Evolutionary conservation across 345 rosid species (phyloP), one percentile per base, ranked within the genome.

Genomic region (Moricandia moricandioides): DNA sequence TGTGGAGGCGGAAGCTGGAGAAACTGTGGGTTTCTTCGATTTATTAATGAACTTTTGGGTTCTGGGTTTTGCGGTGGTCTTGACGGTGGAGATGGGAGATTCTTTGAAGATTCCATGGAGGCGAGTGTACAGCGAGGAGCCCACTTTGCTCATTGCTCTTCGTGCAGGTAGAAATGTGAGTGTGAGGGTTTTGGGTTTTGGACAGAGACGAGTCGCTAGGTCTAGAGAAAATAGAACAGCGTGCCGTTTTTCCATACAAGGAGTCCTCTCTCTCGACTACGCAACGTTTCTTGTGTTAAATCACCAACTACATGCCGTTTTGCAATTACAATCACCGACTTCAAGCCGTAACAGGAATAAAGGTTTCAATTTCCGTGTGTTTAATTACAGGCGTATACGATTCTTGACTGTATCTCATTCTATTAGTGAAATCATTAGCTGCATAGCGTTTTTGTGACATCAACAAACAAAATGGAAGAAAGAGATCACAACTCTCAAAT

Each of bases 31-130:
- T 21, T 16, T 40, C 60, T 78, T 78, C 9, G 72, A 14, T 52
- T 78, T 72, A 8, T n/a, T 43, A 24, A 70, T 40, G 65, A 78
- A 43, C 49, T 73, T 78, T 34, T 37, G 49, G 47, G 8, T 24
- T 61, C 8, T 68, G n/a, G 68, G 33, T 47, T 57, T 70, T 1
- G 75, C 16, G 63, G 73, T 17, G 63, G 73, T 26, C 12, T 72
- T 69, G 39, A 54, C 58, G 5, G 72, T 43, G 68, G 79, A 70
- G 65, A 62, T 13, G 6, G 61, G 7, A 30, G 82, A 1, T 26
- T 79, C 60, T 45, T 79, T 75, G 7, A 85, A 75, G 43, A 82
- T 65, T 45, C 84, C 85, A 62, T 9, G 72, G 51, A 86, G 80
- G 71, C 84, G 82, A 75, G 78, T 83, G 69, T 40, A 63, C 10